Percentiles rank a stretch among this genome's conserved stretches.
phyloP scores from a whole-genome alignment of 345 rosid species.

The Arabis alpina region DNA sequence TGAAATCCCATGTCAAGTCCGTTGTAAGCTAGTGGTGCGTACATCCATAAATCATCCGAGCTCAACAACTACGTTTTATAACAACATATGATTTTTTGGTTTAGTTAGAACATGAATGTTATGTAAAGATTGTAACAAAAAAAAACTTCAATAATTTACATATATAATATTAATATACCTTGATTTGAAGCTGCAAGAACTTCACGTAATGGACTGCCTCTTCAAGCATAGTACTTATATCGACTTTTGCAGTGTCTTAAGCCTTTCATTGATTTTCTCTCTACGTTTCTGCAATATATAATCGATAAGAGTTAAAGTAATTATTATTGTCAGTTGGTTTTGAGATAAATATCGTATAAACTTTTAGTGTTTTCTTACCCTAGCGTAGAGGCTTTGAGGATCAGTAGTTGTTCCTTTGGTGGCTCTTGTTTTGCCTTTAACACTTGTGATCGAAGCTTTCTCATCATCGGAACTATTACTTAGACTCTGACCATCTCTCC shows the following conservation, averaged over 20 bases:
- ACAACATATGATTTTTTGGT: conserved; percentile 5
- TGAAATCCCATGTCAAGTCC: conserved; percentile 81
- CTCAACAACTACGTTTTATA: conserved; percentile 69
- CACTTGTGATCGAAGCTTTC: conserved; percentile 57
- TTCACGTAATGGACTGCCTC: conserved; percentile 91
- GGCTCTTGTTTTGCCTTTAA: conserved; percentile 71
- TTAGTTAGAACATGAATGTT: conserved; percentile 7
- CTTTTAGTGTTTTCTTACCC: conserved; percentile 51
- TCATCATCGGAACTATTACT: conserved; percentile 70
- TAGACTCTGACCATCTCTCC: conserved; percentile 58
- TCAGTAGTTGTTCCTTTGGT: conserved; percentile 86
- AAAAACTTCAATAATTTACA: neutral
- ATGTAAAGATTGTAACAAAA: neutral
- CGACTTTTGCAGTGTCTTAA: conserved; percentile 83
- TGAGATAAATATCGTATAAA: neutral
- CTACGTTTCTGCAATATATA: conserved; percentile 69
- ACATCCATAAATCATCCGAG: conserved; percentile 98
- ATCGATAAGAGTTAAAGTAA: no score
- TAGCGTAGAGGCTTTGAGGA: conserved; percentile 94
- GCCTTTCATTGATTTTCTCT: conserved; percentile 81
- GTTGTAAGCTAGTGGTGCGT: conserved; percentile 90
- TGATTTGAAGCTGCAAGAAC: conserved; percentile 89
- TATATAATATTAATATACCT: conserved; percentile 55
- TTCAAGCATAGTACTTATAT: conserved; percentile 95
- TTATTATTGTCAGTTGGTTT: neutral